Evolutionary conservation across 208 protist species (phyloP).

Genomic region (Entamoeba histolytica): DNA sequence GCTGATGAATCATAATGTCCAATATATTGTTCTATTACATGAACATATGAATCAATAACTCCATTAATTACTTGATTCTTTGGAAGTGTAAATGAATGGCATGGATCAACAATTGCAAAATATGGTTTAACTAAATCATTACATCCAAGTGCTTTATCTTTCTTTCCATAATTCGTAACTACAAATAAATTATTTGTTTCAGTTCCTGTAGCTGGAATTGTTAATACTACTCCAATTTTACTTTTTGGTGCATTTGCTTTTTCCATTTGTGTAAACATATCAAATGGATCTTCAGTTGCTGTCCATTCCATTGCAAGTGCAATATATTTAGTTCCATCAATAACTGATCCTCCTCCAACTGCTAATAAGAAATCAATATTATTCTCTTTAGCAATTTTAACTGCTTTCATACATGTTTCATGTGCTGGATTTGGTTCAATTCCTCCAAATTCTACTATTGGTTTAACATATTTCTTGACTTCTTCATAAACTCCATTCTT

Average conservation of each 20-base stretch:
- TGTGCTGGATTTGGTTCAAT: conserved; percentile 2
- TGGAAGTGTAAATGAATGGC: not conserved
- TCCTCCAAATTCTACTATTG: conserved; percentile 1
- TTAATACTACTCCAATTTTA: not conserved
- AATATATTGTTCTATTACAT: conserved; percentile 4
- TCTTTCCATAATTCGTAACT: not conserved
- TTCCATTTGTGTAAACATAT: not conserved
- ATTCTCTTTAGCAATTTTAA: not conserved
- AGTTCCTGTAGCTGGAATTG: conserved; percentile 3
- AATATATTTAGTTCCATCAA: conserved; percentile 2
- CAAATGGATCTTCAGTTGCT: no score
- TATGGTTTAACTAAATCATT: not conserved
- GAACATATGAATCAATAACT: conserved; percentile 5
- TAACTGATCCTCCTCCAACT: conserved; percentile 11
- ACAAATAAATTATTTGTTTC: conserved; percentile 3
- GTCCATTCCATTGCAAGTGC: not conserved
- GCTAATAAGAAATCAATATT: not conserved
- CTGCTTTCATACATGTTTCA: not conserved
- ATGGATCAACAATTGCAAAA: not conserved
- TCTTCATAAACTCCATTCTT: conserved; percentile 13
- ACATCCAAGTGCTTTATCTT: not conserved
- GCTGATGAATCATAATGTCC: not conserved
- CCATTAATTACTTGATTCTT: not conserved
- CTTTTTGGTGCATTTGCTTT: not conserved
- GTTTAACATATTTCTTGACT: not conserved